A percentile compares a stretch with the other conserved stretches of the same genome.
phyloP scores from a whole-genome alignment of 2,329 filamentous ascomycete genomes.

The Xylaria sp. region DNA sequence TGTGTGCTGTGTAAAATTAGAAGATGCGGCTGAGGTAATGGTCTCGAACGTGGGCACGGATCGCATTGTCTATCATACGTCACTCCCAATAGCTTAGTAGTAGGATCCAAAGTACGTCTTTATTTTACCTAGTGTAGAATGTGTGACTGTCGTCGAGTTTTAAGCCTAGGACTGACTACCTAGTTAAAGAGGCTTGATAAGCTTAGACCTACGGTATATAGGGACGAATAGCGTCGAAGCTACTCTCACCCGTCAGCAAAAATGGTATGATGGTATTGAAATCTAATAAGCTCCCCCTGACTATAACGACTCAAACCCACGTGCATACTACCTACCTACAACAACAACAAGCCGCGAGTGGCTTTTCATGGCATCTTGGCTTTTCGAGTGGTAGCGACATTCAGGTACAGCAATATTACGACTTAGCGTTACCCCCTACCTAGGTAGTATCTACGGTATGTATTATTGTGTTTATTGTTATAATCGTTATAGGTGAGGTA shows the following conservation, averaged over 20 bases:
- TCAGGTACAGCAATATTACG: conserved; percentile 7
- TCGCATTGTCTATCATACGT: not conserved
- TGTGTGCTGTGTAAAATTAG: not conserved
- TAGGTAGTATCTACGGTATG: too few relatives aligned
- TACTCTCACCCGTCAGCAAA: not conserved
- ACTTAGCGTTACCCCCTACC: not conserved
- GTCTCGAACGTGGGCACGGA: conserved; percentile 10
- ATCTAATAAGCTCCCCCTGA: conserved; percentile 11
- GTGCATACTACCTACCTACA: not conserved
- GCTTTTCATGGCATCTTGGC: conserved; percentile 1
- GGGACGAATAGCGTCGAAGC: conserved; percentile 7
- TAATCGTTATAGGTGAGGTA: not conserved
- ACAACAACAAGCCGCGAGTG: conserved; percentile 7
- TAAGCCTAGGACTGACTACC: not conserved
- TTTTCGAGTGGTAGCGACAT: conserved; percentile 7
- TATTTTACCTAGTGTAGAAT: not conserved
- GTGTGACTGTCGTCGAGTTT: not conserved
- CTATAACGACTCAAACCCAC: conserved; percentile 19
- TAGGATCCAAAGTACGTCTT: not conserved
- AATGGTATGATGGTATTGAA: not conserved
- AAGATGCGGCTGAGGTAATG: conserved; percentile 28
- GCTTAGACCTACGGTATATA: conserved; percentile 8
- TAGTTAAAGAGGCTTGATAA: conserved; percentile 28
- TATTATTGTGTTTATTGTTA: too few relatives aligned
- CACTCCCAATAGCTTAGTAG: not conserved